Base-by-base conservation (phyloP, 2,329 filamentous ascomycete species). In the Aspergillus alliaceus region DNA sequence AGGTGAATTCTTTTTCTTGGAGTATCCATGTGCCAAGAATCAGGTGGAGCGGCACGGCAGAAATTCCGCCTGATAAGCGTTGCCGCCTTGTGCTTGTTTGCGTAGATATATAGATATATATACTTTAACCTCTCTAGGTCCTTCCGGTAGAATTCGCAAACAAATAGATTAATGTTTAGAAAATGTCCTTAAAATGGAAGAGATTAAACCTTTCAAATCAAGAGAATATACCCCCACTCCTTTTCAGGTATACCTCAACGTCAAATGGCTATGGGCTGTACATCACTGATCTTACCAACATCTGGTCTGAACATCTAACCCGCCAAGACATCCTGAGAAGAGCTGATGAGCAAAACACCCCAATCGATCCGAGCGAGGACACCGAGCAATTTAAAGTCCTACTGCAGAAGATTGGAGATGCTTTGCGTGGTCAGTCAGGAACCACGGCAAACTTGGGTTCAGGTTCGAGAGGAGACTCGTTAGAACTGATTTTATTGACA, bases 361-460 rank as follows among this genome's bases (percentile, higher is more conserved):
- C 80, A 20, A 86, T 88, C 57, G 85, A 87, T 68, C 83, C 86
- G 2, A 82, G 79, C 63, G 81, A 84, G 69, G 82, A 82, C 59
- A 66, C 74, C 6, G 73, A 79, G n/a, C 85, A 88, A 65, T 78
- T 84, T 56, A 66, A 72, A 27, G 80, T 86, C 15, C 74, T 88
- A 2, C 72, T 87, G 8, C 72, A 80, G n/a, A 84, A 84, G 63
- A 76, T 88, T 49, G 66, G 73, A 31, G 76, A 79, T 60, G 79
- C 83, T 15, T 64, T 88, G 11, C 56, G 63, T 32, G 69, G 71
- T 39, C 60, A 66, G 37, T 51, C 69, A 9, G 66, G 61, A 64
- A 75, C 64, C 64, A 69, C 56, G 18, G 69, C 63, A 55, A 64
- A 67, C n/a, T 73, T 74, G 48, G 69, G 62, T 42, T 62, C 51